Conservation (phyloP, 164 flowering plant genomes). For the Annona cherimola region DNA sequence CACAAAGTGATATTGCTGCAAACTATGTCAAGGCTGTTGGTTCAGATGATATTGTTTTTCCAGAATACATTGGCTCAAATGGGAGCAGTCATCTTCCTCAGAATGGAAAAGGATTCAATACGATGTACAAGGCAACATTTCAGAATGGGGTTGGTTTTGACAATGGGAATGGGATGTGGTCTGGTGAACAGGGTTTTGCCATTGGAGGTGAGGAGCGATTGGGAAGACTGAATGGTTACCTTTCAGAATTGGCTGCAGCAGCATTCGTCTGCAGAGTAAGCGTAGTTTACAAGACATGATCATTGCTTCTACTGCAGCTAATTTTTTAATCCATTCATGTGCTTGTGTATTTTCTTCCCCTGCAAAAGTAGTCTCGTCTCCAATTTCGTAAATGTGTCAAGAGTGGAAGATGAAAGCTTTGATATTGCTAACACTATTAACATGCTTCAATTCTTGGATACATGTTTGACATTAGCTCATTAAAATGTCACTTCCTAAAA, state of each 20-base stretch:
- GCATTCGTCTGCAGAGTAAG: constrained; percentile 96
- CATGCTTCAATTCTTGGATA: not conserved
- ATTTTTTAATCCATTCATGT: not conserved
- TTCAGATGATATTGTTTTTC: constrained; percentile 34
- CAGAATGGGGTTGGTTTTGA: constrained; percentile 96
- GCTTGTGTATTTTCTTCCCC: not conserved
- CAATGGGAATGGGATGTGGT: constrained; percentile 80
- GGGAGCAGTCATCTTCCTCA: constrained; percentile 21
- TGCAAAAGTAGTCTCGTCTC: not conserved
- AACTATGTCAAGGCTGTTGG: constrained; percentile 87
- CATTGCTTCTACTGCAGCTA: not conserved
- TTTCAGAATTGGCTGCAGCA: constrained; percentile 96
- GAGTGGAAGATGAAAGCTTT: not conserved
- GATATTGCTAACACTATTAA: not conserved
- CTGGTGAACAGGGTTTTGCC: constrained; percentile 92
- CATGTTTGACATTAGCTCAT: not conserved
- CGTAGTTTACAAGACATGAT: not conserved
- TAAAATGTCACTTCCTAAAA: not conserved
- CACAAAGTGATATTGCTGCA: constrained; percentile 94
- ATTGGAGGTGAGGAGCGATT: constrained; percentile 86
- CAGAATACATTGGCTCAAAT: constrained; percentile 23
- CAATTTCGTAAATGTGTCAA: not conserved
- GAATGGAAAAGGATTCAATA: constrained; percentile 32
- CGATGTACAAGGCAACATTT: constrained; percentile 44
- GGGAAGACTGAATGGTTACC: constrained; percentile 74